Percentiles rank a stretch among this genome's conserved stretches.
These are phyloP conservation scores for Chenopodium suecicum DNA, from an alignment of 148 eudicot species.

Conservation along the genomic window DNA sequence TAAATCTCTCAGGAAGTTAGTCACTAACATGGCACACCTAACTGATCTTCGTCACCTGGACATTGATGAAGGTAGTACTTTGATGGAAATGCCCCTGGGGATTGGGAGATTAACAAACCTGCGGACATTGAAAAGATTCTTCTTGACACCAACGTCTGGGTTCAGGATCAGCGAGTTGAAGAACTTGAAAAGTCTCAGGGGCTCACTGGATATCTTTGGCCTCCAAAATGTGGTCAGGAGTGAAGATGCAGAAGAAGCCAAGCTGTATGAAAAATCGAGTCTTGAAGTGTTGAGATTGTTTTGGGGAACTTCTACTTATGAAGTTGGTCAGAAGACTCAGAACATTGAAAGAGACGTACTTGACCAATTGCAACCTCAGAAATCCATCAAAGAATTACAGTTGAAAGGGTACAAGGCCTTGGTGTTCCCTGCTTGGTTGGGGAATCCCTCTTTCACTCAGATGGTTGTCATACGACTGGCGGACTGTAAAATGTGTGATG, in stretches of 20 bases:
- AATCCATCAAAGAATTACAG: neutral
- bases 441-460: neutral
- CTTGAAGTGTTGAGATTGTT: neutral
- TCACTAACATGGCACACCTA: neutral
- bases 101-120: constrained; percentile 13
- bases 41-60: constrained; percentile 11
- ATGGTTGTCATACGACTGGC: neutral
- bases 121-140: neutral
- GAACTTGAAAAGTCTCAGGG: neutral
- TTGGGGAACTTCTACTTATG: neutral
- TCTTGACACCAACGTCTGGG: neutral
- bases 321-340: neutral
- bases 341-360: neutral
- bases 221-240: neutral
- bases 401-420: neutral
- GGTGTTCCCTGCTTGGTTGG: neutral
- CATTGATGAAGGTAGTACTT: neutral
- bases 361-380: neutral
- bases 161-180: neutral
- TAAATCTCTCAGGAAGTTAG: neutral
- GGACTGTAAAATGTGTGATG: neutral
- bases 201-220: neutral
- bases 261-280: neutral
- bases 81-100: neutral
- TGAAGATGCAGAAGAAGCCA: neutral